phyloP scores from a whole-genome alignment of 352 stramenopile species.

The Blastocystis sp. region DNA sequence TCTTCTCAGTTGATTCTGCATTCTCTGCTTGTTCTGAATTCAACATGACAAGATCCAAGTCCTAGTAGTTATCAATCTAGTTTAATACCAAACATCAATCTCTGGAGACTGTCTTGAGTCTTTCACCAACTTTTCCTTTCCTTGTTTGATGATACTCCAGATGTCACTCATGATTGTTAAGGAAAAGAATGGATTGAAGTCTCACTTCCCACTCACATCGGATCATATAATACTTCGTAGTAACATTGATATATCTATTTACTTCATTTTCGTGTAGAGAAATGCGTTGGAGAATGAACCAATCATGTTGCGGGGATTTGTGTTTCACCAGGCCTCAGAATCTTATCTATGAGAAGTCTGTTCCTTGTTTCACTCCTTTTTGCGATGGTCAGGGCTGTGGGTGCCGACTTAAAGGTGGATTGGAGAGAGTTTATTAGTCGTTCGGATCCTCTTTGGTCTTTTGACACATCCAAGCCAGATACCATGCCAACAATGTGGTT shows the following conservation, averaged over 20 bases:
- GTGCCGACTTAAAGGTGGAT: neutral
- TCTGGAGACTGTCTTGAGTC: neutral
- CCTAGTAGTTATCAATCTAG: neutral
- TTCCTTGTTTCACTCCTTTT: neutral
- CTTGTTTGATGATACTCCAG: slow-evolving; percentile 60
- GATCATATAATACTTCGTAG: no score
- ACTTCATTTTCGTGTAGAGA: no score
- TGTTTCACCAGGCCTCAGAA: no score
- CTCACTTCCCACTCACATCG: neutral
- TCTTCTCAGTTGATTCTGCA: neutral
- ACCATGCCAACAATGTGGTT: slow-evolving; percentile 47
- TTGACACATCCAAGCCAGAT: neutral
- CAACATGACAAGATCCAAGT: slow-evolving; percentile 29
- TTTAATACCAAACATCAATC: neutral
- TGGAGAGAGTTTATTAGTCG: slow-evolving; percentile 57
- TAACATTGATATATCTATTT: no score
- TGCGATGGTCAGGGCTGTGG: neutral
- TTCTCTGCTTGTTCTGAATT: neutral
- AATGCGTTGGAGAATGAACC: neutral
- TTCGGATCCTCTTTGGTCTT: slow-evolving; percentile 39
- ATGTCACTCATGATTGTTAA: slow-evolving; percentile 51
- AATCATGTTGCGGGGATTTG: neutral
- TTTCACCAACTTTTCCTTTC: slow-evolving; percentile 57
- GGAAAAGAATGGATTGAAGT: neutral
- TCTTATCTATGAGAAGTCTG: neutral